Evolutionary conservation across 257 asterid genomes (phyloP), one percentile per base, ranked within the genome.

Genomic region (Rauvolfia tetraphylla): DNA sequence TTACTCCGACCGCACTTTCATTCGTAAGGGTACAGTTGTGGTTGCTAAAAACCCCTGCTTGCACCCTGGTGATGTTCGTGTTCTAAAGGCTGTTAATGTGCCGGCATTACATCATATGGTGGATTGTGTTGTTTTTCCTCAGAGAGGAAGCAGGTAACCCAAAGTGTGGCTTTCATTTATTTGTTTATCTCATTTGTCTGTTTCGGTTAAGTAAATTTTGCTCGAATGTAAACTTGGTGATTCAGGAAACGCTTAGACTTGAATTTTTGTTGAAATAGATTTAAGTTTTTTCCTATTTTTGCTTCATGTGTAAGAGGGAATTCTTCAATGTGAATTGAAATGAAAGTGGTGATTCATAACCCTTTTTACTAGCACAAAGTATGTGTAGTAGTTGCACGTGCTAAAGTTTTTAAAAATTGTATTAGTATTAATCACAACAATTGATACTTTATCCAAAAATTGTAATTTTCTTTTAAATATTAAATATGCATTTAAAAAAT

Each of bases 31-130:
- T 54, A 85, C 27, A 17, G 96, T 95, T 23, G 83, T 74, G 4
- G 99, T 95, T 87, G 97, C 99, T 7, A 95, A 92, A 76, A 95
- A 92, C 77, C 99, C 99, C 4, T 95, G 99, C 79, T 82, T 95
- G 85, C 98, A 95, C 75, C 99, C 99, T 1, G 99, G 99, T 36
- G 98, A 95, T 79, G 86, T 95, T 54, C 99, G 99, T 78, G 87
- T 92, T 65, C 74, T 95, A 20, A 59, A 34, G 71, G 98, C 97
- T 46, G 79, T 95, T 57, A 71, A 95, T 65, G 89, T 88, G 77
- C 89, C 84, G 0, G 81, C 51, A 13, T 80, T 95, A 83, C 85
- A 73, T 76, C 99, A 91, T 86, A 89, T 95, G 99, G 95, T 95
- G 79, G 97, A 95, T 77, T 92, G 99, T 44, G 86, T 92, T 25